A percentile compares a stretch with the other conserved stretches of the same genome.
Evolutionary conservation across 1,284 basidiomycete genomes (phyloP).

Genomic region (Moniliophthora roreri): DNA sequence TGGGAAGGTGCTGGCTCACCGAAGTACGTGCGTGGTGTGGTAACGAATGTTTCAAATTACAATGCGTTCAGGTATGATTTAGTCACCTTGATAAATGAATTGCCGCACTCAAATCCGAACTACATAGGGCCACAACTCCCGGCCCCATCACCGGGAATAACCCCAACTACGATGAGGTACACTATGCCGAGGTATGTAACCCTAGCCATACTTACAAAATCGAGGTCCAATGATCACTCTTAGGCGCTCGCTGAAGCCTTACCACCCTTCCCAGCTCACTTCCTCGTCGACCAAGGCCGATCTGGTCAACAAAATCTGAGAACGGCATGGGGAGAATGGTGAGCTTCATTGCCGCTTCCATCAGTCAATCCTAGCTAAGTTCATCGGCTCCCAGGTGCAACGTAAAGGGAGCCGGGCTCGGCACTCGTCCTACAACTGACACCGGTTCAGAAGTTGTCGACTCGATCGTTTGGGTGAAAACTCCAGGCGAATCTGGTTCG

Average conservation of each 20-base stretch:
- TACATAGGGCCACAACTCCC: conserved; percentile 37
- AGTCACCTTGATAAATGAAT: background rate
- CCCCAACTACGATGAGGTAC: conserved; percentile 60
- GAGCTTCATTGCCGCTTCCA: no score
- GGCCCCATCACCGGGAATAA: conserved; percentile 62
- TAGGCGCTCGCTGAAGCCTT: conserved; percentile 52
- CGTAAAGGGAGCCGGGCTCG: conserved; percentile 62
- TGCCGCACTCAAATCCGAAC: background rate
- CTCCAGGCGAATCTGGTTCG: conserved; percentile 54
- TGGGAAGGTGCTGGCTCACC: conserved; percentile 51
- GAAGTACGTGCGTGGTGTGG: conserved; percentile 56
- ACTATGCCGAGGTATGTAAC: conserved; percentile 54
- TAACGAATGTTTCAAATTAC: conserved; percentile 68
- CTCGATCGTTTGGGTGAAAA: conserved; percentile 68
- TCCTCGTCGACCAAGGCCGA: conserved; percentile 66
- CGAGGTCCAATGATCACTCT: background rate
- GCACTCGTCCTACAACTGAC: conserved; percentile 57
- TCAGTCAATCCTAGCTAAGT: no score
- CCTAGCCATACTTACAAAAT: no score
- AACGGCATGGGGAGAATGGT: conserved; percentile 49
- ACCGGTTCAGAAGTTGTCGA: conserved; percentile 57
- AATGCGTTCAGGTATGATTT: conserved; percentile 44
- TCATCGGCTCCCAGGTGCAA: conserved; percentile 58
- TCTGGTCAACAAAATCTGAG: conserved; percentile 63
- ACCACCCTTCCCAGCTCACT: conserved; percentile 52